These are phyloP conservation scores for Rhizopogon salebrosus DNA, from an alignment of 768 basidiomycete species.

Conservation along the genomic window DNA sequence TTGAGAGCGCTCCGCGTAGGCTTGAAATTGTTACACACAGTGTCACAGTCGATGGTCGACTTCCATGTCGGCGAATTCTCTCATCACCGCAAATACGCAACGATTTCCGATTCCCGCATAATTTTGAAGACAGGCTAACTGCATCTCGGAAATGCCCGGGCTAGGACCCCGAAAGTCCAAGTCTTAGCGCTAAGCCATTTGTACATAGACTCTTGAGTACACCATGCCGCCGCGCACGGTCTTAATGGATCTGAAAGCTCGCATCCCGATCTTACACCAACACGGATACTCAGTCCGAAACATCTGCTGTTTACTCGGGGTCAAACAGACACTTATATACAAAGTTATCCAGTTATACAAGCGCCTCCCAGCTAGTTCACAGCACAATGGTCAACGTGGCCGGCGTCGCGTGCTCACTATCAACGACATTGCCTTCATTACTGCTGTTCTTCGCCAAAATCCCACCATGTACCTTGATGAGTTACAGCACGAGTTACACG, in stretches of 20 bases:
- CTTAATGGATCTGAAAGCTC: constrained; percentile 15
- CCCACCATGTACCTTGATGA: constrained; percentile 8
- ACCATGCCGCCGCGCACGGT: no score
- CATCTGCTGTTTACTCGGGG: constrained; percentile 14
- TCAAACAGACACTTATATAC: constrained; percentile 12
- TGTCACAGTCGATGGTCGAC: no score
- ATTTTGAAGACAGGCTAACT: no score
- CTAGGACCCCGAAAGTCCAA: not conserved
- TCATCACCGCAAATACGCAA: no score
- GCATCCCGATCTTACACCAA: constrained; percentile 12
- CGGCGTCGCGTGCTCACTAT: not conserved
- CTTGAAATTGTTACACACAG: no score
- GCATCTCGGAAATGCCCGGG: not conserved
- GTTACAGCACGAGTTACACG: no score
- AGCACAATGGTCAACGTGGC: no score
- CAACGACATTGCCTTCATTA: not conserved
- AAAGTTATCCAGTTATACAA: not conserved
- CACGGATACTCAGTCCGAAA: constrained; percentile 8
- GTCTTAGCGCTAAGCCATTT: no score
- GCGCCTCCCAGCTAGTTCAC: not conserved
- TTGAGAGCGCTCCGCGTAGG: no score
- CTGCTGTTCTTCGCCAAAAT: not conserved
- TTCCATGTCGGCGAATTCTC: no score
- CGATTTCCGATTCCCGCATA: no score
- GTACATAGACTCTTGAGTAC: no score